Conservation (phyloP, 1,284 basidiomycete genomes). For the Agroathelia rolfsii region DNA sequence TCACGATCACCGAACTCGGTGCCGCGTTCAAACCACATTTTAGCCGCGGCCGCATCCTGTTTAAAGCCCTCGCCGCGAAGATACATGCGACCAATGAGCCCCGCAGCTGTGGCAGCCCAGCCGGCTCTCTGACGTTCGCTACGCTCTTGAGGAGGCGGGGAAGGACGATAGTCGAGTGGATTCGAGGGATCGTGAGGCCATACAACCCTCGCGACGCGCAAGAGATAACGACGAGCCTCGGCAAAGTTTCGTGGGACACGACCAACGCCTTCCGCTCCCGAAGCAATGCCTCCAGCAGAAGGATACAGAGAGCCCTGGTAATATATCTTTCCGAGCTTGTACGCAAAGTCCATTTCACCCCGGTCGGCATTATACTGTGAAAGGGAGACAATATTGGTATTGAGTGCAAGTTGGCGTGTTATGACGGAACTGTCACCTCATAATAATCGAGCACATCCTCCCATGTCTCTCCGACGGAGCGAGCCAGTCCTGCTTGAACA, state of each 20-base stretch:
- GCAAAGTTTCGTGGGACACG: conserved; percentile 67
- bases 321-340: conserved; percentile 84
- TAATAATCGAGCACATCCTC: conserved; percentile 90
- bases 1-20: conserved; percentile 77
- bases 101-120: conserved; percentile 72
- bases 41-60: conserved; percentile 68
- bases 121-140: conserved; percentile 48
- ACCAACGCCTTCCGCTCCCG: conserved; percentile 82
- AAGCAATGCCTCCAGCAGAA: conserved; percentile 61
- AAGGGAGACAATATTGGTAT: conserved; percentile 8
- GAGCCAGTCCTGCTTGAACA: conserved; percentile 75
- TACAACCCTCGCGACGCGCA: conserved; percentile 66
- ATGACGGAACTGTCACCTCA: conserved; percentile 48
- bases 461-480: conserved; percentile 83
- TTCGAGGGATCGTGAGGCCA: conserved; percentile 69
- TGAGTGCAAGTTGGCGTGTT: background rate
- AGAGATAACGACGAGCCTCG: conserved; percentile 74
- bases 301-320: conserved; percentile 87
- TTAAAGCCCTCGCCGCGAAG: conserved; percentile 88
- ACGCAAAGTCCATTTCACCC: conserved; percentile 77
- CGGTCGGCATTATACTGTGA: conserved; percentile 84
- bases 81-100: conserved; percentile 87
- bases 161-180: conserved; percentile 32
- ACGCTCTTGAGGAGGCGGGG: conserved; percentile 36
- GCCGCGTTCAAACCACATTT: conserved; percentile 91